Base-by-base conservation (phyloP, 2,329 filamentous ascomycete genomes). In the Calonectria pseudoturangicola region DNA sequence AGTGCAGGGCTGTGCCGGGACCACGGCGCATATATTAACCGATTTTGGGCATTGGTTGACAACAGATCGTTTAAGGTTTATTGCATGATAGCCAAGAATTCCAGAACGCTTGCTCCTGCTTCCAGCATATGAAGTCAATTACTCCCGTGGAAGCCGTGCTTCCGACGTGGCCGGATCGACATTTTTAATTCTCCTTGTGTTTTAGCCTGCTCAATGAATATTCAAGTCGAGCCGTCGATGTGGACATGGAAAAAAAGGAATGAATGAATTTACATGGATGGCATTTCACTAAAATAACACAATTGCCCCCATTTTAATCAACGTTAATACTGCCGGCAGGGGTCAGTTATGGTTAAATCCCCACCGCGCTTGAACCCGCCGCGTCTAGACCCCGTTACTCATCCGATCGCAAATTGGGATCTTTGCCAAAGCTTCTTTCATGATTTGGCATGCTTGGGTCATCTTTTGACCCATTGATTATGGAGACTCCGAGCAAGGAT, bases 271-370 rank as follows among this genome's bases (percentile, higher is more conserved):
- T 12, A 50, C 12, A 16, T 28, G 21, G 21, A 21, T 33, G 47
- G 10, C 15, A 33, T 30, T 30, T n/a, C 15, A n/a, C 8, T 21
- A 21, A 21, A 9, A 8, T 18, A 12, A 25, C 30, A 56, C 3
- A 39, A 12, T 12, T 39, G 21, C 3, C 7, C 16, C 10, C 9
- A 39, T 58, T 3, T 15, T 6, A 28, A 12, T 39, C n/a, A 18
- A 15, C 4, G 15, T 3, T 2, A 39, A 58, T 25, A 2, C 10
- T 16, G 9, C 25, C 2, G 13, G 12, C n/a, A 58, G 16, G n/a
- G 28, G 25, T 16, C 45, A 16, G 25, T 58, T 58, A 39, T 58
- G n/a, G 51, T 58, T 58, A 39, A 58, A 39, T 58, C 28, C 6
- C 30, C n/a, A 58, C n/a, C 15, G 13, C 16, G 30, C 18, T 21